Evolutionary conservation across 139 green algal genomes (phyloP).

Genomic region (Volvox africanus): DNA sequence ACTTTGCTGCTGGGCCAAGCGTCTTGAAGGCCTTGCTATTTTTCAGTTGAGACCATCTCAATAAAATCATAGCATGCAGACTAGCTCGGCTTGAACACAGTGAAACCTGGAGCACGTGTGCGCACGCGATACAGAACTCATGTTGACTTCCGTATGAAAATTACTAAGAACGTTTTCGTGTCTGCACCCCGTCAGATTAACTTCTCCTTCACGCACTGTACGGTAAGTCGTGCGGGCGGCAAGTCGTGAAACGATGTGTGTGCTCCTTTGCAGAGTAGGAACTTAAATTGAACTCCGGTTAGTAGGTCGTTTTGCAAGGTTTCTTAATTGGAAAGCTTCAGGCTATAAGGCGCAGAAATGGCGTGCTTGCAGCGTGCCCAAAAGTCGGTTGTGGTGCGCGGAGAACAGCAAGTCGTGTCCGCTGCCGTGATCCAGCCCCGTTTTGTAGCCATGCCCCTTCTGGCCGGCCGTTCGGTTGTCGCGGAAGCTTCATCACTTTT

Average conservation of each 20-base stretch:
- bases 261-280: neutral
- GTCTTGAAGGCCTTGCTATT: no score
- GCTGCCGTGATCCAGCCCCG: conserved; percentile 13
- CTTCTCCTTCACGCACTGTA: neutral
- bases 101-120: no score
- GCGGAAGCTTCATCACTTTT: conserved; percentile 5
- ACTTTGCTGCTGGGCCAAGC: no score
- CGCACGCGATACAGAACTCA: no score
- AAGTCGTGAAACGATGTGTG: neutral
- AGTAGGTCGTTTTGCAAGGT: neutral
- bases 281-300: no score
- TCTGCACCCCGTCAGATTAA: no score
- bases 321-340: neutral
- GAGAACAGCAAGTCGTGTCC: neutral
- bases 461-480: conserved; percentile 29
- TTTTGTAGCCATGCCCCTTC: conserved; percentile 6
- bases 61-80: no score
- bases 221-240: neutral
- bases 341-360: neutral
- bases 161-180: no score
- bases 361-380: conserved; percentile 10
- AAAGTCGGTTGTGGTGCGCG: conserved; percentile 12
- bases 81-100: no score
- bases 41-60: no score
- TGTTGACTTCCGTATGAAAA: no score